A percentile compares a stretch with the other conserved stretches of the same genome.
phyloP scores from a whole-genome alignment of 116 monocot genomes.

The Phalaenopsis hybrid region DNA sequence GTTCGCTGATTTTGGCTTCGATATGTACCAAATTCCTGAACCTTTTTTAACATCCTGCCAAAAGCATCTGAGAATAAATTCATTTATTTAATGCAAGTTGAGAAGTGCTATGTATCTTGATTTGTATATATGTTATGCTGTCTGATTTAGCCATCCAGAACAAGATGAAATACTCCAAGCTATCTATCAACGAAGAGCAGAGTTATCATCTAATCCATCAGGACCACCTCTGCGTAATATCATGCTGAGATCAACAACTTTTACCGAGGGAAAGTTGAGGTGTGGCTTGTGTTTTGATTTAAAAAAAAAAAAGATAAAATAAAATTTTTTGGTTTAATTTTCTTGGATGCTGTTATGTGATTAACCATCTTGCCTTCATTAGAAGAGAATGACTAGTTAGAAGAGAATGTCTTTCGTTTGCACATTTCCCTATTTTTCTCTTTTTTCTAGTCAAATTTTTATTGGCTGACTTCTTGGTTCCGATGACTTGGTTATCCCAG shows the following conservation, averaged over 20 bases:
- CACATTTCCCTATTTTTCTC: background rate
- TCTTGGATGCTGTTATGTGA: background rate
- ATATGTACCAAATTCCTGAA: background rate
- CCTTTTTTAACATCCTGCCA: background rate
- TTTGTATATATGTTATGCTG: background rate
- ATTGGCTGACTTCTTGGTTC: background rate
- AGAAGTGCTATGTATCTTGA: background rate
- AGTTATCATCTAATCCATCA: constrained; percentile 47
- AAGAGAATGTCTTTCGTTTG: background rate
- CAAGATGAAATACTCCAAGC: constrained; percentile 61
- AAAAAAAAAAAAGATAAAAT: background rate
- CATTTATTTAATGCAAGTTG: background rate
- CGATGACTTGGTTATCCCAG: constrained; percentile 28
- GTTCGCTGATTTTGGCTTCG: too few relatives aligned
- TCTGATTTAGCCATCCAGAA: constrained; percentile 33
- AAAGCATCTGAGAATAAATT: background rate
- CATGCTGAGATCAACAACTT: constrained; percentile 53
- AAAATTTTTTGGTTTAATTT: background rate
- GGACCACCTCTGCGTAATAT: constrained; percentile 43
- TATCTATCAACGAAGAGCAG: constrained; percentile 44
- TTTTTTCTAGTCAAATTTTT: too few relatives aligned
- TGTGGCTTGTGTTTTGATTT: constrained; percentile 15
- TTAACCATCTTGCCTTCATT: background rate
- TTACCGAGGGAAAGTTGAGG: constrained; percentile 69
- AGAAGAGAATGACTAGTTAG: background rate